These are phyloP conservation scores for Ogataea sp. DNA, from an alignment of 805 yeast genomes.

Conservation along the genomic window DNA sequence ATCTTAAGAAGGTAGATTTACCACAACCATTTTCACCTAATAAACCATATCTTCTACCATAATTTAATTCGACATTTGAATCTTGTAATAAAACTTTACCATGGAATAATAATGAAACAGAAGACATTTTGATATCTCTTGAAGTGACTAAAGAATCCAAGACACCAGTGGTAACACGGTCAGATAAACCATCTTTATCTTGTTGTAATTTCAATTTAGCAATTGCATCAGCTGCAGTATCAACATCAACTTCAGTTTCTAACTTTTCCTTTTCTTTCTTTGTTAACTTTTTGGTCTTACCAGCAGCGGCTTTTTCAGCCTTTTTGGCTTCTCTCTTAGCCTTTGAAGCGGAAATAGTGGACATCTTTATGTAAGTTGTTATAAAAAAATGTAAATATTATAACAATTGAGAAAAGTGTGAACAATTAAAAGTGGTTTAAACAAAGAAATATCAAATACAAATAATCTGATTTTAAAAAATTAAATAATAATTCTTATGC, in stretches of 20 bases:
- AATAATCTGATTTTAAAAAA: too few species aligned
- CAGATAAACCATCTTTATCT: conserved; percentile 90
- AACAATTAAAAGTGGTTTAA: not conserved
- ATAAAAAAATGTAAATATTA: not conserved
- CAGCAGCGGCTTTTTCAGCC: conserved; percentile 84
- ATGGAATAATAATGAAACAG: conserved; percentile 89
- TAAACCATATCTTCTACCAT: conserved; percentile 95
- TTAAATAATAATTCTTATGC: too few species aligned
- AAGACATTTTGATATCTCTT: conserved; percentile 86
- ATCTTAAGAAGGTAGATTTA: conserved; percentile 89
- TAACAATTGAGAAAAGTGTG: not conserved
- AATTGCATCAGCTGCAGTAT: conserved; percentile 63
- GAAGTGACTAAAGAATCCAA: conserved; percentile 82
- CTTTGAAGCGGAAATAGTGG: conserved; percentile 76
- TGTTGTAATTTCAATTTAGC: conserved; percentile 85
- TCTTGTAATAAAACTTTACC: conserved; percentile 96
- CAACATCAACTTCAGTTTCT: conserved; percentile 43
- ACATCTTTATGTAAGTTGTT: conserved; percentile 18
- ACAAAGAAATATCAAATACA: too few species aligned
- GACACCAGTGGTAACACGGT: conserved; percentile 97
- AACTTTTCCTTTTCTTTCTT: conserved; percentile 38
- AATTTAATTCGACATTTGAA: conserved; percentile 85
- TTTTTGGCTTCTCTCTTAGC: conserved; percentile 98
- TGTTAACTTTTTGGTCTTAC: conserved; percentile 58
- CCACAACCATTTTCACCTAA: conserved; percentile 99